Base-by-base conservation (phyloP, 257 asterid species). In the Ligustrum vulgare region DNA sequence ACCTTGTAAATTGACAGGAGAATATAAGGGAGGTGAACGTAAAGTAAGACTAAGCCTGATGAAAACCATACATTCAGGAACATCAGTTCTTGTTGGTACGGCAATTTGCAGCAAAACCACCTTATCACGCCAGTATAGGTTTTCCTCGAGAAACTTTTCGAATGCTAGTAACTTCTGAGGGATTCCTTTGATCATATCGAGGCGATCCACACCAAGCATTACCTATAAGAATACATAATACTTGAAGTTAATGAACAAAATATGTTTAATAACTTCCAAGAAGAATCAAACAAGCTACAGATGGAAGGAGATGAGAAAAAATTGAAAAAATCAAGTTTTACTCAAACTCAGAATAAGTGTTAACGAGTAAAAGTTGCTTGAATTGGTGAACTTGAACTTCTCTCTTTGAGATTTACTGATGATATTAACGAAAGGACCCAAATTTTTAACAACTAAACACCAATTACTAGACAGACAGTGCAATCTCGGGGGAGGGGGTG, bases 71-170 rank as follows among this genome's bases (percentile, higher is more conserved):
- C 98, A 93, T 87, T 93, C 98, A 77, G 97, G 93, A 75, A 93
- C 98, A 82, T 93, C 98, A 58, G 97, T 91, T 85, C 98, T 88
- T 84, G 98, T 91, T 70, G 98, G 98, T 82, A 93, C 97, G 69
- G 98, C 98, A 83, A 93, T 93, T 84, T 93, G 98, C 77, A 93
- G 91, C 87, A 93, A 90, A 84, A 91, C 98, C 83, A 93, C 98
- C 84, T 88, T 91, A 70, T 93, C 95, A 51, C 84, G 90, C 98
- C 98, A 93, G 77, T 76, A 16, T 39, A 86, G 78, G 73, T 93
- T 91, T 86, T 93, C 98, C 83, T 93, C 98, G 54, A 93, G 91
- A 88, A 93, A 93, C 58, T 93, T 91, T 83, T 93, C 98, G 84
- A 93, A 93, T 56, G 98, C 98, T 45, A 93, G 82, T 78, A 93